phyloP scores from a whole-genome alignment of 257 asterid species.

The Anisodus tanguticus region DNA sequence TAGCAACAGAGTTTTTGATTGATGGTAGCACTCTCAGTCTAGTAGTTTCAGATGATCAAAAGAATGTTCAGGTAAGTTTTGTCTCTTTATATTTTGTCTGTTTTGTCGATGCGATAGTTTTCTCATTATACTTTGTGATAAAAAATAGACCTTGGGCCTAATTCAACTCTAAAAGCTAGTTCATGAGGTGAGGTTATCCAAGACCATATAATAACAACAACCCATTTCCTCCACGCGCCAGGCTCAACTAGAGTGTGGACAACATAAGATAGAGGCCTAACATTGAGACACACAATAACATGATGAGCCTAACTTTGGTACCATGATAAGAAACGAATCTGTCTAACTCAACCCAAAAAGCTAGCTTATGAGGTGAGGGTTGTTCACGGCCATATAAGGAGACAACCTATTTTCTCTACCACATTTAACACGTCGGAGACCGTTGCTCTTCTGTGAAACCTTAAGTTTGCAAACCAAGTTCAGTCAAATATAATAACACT shows the following conservation, averaged over 20 bases:
- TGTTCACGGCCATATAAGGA: slow-evolving; percentile 1
- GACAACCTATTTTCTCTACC: background rate
- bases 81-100: background rate
- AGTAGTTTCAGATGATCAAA: slow-evolving; percentile 92
- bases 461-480: background rate
- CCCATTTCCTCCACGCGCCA: background rate
- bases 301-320: background rate
- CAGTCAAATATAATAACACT: background rate
- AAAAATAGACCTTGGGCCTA: background rate
- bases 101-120: background rate
- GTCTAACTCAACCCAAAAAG: background rate
- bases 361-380: background rate
- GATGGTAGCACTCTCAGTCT: slow-evolving; percentile 98
- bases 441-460: background rate
- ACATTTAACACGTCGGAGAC: background rate
- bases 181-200: background rate
- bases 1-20: slow-evolving; percentile 91
- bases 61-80: slow-evolving; percentile 86
- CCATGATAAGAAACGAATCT: slow-evolving; percentile 22
- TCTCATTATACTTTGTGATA: slow-evolving; percentile 13
- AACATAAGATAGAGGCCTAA: background rate
- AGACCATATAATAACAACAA: background rate
- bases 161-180: background rate
- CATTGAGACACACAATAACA: slow-evolving; percentile 15
- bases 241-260: background rate